Evolutionary conservation across 495 filamentous ascomycete species (phyloP).

Genomic region (Wilcoxina mikolae): DNA sequence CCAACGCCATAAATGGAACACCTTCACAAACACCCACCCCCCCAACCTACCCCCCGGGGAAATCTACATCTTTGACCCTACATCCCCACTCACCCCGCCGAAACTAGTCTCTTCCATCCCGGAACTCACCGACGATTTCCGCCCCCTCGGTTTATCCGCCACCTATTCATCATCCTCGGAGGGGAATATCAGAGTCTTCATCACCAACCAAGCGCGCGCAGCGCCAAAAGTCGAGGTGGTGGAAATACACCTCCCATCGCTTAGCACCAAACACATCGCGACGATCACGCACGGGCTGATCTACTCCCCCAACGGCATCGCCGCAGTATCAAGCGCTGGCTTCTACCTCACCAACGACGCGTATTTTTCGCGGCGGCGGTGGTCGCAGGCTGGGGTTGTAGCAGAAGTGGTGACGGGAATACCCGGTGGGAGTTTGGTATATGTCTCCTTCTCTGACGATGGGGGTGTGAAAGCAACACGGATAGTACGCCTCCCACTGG

Average conservation of each 20-base stretch:
- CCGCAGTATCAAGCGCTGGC: constrained; percentile 10
- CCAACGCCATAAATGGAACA: constrained; percentile 22
- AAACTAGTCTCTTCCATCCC: constrained; percentile 11
- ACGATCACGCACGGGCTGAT: constrained; percentile 13
- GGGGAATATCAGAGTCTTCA: constrained; percentile 11
- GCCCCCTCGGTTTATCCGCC: constrained; percentile 16
- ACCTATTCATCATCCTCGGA: not conserved
- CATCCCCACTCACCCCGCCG: constrained; percentile 9
- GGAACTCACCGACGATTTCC: constrained; percentile 14
- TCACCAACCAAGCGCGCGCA: constrained; percentile 19
- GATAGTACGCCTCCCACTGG: constrained; percentile 13
- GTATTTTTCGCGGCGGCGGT: constrained; percentile 16
- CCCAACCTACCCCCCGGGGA: constrained; percentile 5
- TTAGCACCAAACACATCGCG: constrained; percentile 9
- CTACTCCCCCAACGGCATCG: constrained; percentile 20
- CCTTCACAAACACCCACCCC: constrained; percentile 12
- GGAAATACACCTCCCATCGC: constrained; percentile 14
- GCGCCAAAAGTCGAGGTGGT: constrained; percentile 15
- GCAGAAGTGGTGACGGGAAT: constrained; percentile 10
- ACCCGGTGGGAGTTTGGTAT: constrained; percentile 17
- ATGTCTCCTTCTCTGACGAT: constrained; percentile 10
- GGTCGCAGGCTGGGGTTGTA: constrained; percentile 11
- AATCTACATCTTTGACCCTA: constrained; percentile 20
- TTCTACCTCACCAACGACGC: constrained; percentile 25
- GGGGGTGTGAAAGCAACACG: not conserved